These are phyloP conservation scores for Corynespora cassiicola DNA, from an alignment of 2,329 filamentous ascomycete species.

Conservation along the genomic window DNA sequence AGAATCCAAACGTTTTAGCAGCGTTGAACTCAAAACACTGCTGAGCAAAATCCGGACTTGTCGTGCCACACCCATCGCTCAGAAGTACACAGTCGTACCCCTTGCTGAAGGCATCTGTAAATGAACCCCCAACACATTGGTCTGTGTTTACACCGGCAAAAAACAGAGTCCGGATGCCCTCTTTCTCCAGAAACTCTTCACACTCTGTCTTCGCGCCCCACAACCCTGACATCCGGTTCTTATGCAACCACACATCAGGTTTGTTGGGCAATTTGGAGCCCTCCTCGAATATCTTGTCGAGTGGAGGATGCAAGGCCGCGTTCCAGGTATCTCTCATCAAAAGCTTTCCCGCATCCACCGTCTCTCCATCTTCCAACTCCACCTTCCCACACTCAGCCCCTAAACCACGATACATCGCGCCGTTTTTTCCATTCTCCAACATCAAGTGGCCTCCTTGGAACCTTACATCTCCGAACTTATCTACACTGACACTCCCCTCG, in stretches of 20 bases:
- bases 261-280: conserved; percentile 16
- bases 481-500: conserved; percentile 29
- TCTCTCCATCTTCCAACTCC: conserved; percentile 24
- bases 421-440: conserved; percentile 16
- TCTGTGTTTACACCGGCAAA: conserved; percentile 53
- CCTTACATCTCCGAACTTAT: conserved; percentile 35
- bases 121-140: conserved; percentile 50
- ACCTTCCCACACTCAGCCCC: conserved; percentile 34
- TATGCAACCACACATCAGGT: conserved; percentile 44
- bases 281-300: conserved; percentile 38
- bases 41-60: conserved; percentile 47
- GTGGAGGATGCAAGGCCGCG: conserved; percentile 46
- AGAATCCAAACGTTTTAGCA: conserved; percentile 49
- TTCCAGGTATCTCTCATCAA: conserved; percentile 51
- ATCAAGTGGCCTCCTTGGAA: conserved; percentile 15
- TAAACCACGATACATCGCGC: conserved; percentile 37
- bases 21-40: conserved; percentile 49
- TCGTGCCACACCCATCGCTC: conserved; percentile 50
- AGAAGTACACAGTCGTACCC: conserved; percentile 52
- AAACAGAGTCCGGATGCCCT: conserved; percentile 48
- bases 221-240: conserved; percentile 50
- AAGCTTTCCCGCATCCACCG: conserved; percentile 40
- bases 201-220: conserved; percentile 44
- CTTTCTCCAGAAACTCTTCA: conserved; percentile 46
- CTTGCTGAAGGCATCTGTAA: conserved; percentile 50